Evolutionary conservation across 306 rosid species (phyloP), one percentile per base, ranked within the genome.

Genomic region (Chamaecrista fasciculata): DNA sequence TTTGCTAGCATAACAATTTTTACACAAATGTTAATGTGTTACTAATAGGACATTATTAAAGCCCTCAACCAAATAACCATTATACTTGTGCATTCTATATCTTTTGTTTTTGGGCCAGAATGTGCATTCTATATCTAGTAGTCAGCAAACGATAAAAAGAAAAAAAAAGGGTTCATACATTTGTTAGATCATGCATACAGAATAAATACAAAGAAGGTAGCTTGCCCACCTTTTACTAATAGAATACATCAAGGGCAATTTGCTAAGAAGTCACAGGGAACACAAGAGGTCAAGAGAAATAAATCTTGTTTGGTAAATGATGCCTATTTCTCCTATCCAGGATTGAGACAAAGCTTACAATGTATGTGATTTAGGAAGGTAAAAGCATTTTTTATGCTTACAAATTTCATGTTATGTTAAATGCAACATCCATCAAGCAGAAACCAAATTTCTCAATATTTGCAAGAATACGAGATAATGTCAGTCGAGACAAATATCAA

Each of bases 341-440:
- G 65, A 11, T 10, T n/a, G 19, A 49, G 58, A 28, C 18, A 50
- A 42, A 18, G 36, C 26, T 42, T 28, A 18, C 9, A 44, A 2
- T 46, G 4, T 26, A 62, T 62, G 71, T 43, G 52, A 58, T 11
- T 62, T 44, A 19, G 20, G 8, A 70, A 70, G 61, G 53, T 70
- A 23, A 52, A 69, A 69, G 67, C 28, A 40, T 67, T 14, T 36
- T 40, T 20, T 1, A 20, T 23, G 34, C 52, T 16, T 29, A 37
- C 51, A 28, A 5, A 76, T 40, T 29, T 42, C 59, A 49, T 40
- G 61, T 31, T 15, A 43, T 4, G 19, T 33, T 43, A 42, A 23
- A 77, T 46, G 61, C 53, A 70, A 46, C 49, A 70, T 36, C 25
- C 40, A 70, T 36, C 62, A 64, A 28, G 48, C 49, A 65, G 60